Evolutionary conservation across 805 yeast genomes (phyloP), one percentile per base, ranked within the genome.

Genomic region (Candida gorgasii): DNA sequence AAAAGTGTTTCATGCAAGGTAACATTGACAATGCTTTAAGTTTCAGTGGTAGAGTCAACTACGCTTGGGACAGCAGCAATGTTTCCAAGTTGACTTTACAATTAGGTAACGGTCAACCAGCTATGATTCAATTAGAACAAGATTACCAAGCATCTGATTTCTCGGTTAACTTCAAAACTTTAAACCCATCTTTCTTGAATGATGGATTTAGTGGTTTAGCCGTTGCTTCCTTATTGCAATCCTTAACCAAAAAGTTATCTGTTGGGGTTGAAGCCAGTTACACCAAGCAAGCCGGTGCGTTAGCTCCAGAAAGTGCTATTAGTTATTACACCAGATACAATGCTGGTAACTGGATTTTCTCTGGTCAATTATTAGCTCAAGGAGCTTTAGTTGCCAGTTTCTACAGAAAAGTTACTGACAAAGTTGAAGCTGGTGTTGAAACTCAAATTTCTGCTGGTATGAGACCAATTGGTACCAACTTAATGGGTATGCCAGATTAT

Each of bases 111-210:
- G 87, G 84, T 51, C 97, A 90, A 72, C 97, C 93, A 51, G 75
- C 93, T 45, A 89, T 92, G 95, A 77, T 86, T 50, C 98, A 93
- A 73, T 75, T 92, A 55, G 99, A 93, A 76, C 97, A 93, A 65
- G 99, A 93, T 67, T 84, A 80, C 72, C 92, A 86, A 69, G 97
- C 92, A 47, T 67, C 77, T 43, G 99, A 93, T 65, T 89, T 81
- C 63, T 84, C 96, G 39, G 65, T 90, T 62, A 90, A 90, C 75
- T 73, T 93, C 62, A 95, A 93, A 74, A 76, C 95, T 43, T 77
- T 90, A 63, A 93, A 93, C 73, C 98, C 99, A 47, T 81, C 87
- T 34, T 63, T 86, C 53, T 65, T 86, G 40, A 80, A 82, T 45
- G 87, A 86, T 50, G 77, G 79, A 23, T 86, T 89, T 70, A 50